Base-by-base conservation (phyloP, 2,329 filamentous ascomycete species). In the Aspergillus fumigatiaffinis region DNA sequence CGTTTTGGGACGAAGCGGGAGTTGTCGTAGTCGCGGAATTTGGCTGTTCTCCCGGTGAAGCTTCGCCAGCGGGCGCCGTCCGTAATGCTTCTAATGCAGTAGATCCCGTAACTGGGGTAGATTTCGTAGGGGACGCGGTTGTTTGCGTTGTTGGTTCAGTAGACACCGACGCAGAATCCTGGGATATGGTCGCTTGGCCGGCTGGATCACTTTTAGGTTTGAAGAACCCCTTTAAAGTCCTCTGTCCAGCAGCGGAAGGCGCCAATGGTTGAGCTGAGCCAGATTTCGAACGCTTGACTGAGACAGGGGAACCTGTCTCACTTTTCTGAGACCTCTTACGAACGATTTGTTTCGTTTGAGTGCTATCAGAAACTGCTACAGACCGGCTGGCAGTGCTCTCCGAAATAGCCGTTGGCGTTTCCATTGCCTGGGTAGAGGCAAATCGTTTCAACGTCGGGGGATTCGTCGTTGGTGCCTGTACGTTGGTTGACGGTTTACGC, bases 161-260 rank as follows among this genome's bases (percentile, higher is more conserved):
- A 44, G 5, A 55, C 46, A 42, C 41, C 28, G 44, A 14, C 17
- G 21, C 44, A 47, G 21, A 25, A 47, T 47, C 21, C 23, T 10
- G 20, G 44, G 23, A 2, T 26, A 23, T 47, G 23, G 20, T 47
- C 21, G 35, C 41, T 8, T 53, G 41, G 9, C 54, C 50, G 26
- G n/a, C 25, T 12, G 46, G 38, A n/a, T 72, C 65, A 2, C 61
- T 59, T 64, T 85, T 87, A 0, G 87, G 81, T 62, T 87, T 87
- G 77, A 96, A 94, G 77, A 96, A 96, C 1, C 90, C 89, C 69
- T 84, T 88, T 12, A 96, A 77, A 35, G 85, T 91, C 63, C 81
- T 77, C 65, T 86, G 84, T 2, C 80, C 82, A 65, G 81, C 81
- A 28, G 69, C 64, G 3, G 74, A 60, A 14, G 64, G 48, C 23